Evolutionary conservation across 2,329 filamentous ascomycete genomes (phyloP).

Genomic region (Scedosporium minutisporum): DNA sequence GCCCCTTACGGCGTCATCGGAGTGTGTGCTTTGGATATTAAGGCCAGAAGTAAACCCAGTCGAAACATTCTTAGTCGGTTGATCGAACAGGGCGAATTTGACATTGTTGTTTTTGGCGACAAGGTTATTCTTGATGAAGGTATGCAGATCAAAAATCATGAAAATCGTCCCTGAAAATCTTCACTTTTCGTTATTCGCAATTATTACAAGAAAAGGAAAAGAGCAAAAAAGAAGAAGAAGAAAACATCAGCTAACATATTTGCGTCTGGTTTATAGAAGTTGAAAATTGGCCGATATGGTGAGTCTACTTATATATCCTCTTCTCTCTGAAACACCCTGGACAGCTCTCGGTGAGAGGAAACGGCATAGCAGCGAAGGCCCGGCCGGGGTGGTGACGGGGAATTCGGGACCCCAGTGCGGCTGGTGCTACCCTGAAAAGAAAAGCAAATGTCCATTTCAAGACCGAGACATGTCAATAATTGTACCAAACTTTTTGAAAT

Average conservation of each 20-base stretch:
- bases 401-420: background rate
- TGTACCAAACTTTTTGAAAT: background rate
- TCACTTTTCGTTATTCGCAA: background rate
- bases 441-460: background rate
- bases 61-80: slow-evolving; percentile 90
- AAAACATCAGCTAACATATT: background rate
- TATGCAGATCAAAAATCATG: slow-evolving; percentile 20
- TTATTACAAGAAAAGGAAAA: too few relatives aligned
- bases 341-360: slow-evolving; percentile 23
- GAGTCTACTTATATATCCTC: slow-evolving; percentile 19
- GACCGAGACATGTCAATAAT: background rate
- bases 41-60: slow-evolving; percentile 93
- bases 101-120: slow-evolving; percentile 95
- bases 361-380: slow-evolving; percentile 19
- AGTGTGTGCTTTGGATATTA: slow-evolving; percentile 89
- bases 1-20: slow-evolving; percentile 65
- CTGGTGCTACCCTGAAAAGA: background rate
- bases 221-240: background rate
- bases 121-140: slow-evolving; percentile 96
- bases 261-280: slow-evolving; percentile 43
- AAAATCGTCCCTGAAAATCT: background rate
- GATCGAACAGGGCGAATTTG: slow-evolving; percentile 84
- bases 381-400: background rate
- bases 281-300: slow-evolving; percentile 91
- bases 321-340: background rate